Evolutionary conservation across 2,329 filamentous ascomycete species (phyloP), one percentile per base, ranked within the genome.

Genomic region (Trichoderma atrobrunneum): DNA sequence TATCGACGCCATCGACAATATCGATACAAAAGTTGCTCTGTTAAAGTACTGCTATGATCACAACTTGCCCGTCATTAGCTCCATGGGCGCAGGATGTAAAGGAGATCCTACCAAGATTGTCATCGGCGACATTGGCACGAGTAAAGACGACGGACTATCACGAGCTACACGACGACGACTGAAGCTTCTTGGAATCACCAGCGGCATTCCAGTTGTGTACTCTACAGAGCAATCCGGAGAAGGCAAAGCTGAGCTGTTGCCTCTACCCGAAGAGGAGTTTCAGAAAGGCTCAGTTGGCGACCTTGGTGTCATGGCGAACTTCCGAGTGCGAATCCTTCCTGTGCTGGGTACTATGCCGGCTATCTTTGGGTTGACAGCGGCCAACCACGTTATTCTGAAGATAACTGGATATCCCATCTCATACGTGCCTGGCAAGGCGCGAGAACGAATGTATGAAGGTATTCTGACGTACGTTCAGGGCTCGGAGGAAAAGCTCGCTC

Each of bases 1-100:
- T n/a, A 89, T 99, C 43, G 96, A 99, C 82, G 97, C 95, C 26
- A 99, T 99, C 76, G 96, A 99, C 82, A 98, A 99, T 79, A 98
- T 99, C 74, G 93, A 97, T 66, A 97, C 94, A 69, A 99, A 99
- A 84, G 95, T 99, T 3, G 92, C 91, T 21, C 84, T 99, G 70
- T 86, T 99, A 54, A 91, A 94, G 77, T 97, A 97, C 83, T 99
- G 96, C 82, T 87, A 95, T 79, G 88, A 90, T 73, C 88, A 94
- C 78, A 85, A 87, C 2, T 85, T 98, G 30, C 91, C 90, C 1
- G 94, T 99, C 32, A 95, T 99, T 74, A 96, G 94, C 18, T 93
- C 94, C 36, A 98, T 98, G 95, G 96, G 96, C 1, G 96, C 96
- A 0, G 96, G 94, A 0, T 98, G 94, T 82, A 99, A 98, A 85